phyloP scores from a whole-genome alignment of 768 basidiomycete species.

The Neoboletus subvelutipes region DNA sequence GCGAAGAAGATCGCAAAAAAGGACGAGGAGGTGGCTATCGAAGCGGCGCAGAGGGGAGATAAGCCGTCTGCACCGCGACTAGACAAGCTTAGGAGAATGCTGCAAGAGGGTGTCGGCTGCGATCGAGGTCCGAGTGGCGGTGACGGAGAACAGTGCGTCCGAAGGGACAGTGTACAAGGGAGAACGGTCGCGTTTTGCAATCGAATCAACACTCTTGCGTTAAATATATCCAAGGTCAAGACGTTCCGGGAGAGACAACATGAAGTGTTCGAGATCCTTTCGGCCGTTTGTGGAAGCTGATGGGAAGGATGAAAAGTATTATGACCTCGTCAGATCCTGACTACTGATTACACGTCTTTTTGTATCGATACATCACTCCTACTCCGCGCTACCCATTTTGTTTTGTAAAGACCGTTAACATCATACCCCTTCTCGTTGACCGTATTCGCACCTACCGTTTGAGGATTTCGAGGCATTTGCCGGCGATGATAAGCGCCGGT shows the following conservation, averaged over 20 bases:
- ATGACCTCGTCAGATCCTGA: background rate
- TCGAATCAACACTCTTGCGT: slow-evolving; percentile 68
- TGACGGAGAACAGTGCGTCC: slow-evolving; percentile 27
- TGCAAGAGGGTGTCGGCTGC: slow-evolving; percentile 60
- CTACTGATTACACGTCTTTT: background rate
- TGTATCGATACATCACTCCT: background rate
- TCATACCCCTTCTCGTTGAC: background rate
- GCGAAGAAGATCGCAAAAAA: slow-evolving; percentile 50
- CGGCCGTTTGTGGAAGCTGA: slow-evolving; percentile 24
- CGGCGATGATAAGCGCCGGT: no score
- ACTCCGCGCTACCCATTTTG: background rate
- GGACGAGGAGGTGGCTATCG: slow-evolving; percentile 56
- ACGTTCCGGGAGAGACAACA: slow-evolving; percentile 73
- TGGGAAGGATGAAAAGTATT: background rate
- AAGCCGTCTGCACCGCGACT: slow-evolving; percentile 45
- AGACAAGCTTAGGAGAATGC: slow-evolving; percentile 56
- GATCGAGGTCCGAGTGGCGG: slow-evolving; percentile 8
- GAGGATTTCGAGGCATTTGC: background rate
- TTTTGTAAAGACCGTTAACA: background rate
- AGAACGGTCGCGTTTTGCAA: slow-evolving; percentile 72
- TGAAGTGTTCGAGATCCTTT: slow-evolving; percentile 62
- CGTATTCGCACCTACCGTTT: background rate
- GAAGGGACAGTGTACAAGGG: slow-evolving; percentile 57
- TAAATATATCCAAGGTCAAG: slow-evolving; percentile 66
- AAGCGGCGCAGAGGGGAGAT: slow-evolving; percentile 30